Evolutionary conservation across 306 rosid species (phyloP).

Genomic region (Phaseolus lunatus): DNA sequence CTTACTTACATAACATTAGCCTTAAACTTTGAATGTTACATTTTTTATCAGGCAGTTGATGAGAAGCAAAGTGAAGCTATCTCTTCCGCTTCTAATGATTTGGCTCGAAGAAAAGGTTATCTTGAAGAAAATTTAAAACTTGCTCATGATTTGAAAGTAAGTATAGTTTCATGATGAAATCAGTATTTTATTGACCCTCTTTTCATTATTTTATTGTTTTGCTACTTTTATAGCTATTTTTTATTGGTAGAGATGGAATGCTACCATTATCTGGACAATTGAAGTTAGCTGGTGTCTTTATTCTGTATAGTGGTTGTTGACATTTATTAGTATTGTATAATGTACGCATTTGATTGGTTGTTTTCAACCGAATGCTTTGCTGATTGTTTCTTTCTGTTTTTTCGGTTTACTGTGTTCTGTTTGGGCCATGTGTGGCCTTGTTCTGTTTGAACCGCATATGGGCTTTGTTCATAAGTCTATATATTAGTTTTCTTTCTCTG

Average conservation of each 20-base stretch:
- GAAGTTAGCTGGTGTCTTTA: conserved; percentile 5
- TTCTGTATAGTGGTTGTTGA: not conserved
- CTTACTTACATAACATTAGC: conserved; percentile 30
- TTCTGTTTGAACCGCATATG: too few relatives aligned
- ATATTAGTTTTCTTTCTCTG: too few relatives aligned
- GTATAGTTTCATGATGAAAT: conserved; percentile 28
- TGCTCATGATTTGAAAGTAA: conserved; percentile 84
- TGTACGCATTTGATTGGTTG: too few relatives aligned
- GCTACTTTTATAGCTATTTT: not conserved
- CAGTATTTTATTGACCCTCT: conserved; percentile 21
- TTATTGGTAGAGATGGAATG: conserved; percentile 16
- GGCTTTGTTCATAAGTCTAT: too few relatives aligned
- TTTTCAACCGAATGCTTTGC: too few relatives aligned
- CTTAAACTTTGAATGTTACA: conserved; percentile 26
- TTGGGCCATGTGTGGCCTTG: too few relatives aligned
- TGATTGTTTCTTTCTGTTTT: too few relatives aligned
- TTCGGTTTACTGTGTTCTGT: too few relatives aligned
- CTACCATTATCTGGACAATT: not conserved
- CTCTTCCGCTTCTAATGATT: conserved; percentile 78
- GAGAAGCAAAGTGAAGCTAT: conserved; percentile 87
- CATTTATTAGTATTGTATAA: too few relatives aligned
- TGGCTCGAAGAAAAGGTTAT: conserved; percentile 81
- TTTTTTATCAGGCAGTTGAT: conserved; percentile 73
- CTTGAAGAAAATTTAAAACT: conserved; percentile 89
- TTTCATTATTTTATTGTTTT: conserved; percentile 27